Evolutionary conservation across 495 filamentous ascomycete genomes (phyloP), one percentile per base, ranked within the genome.

Genomic region (Penicillium chermesinum): DNA sequence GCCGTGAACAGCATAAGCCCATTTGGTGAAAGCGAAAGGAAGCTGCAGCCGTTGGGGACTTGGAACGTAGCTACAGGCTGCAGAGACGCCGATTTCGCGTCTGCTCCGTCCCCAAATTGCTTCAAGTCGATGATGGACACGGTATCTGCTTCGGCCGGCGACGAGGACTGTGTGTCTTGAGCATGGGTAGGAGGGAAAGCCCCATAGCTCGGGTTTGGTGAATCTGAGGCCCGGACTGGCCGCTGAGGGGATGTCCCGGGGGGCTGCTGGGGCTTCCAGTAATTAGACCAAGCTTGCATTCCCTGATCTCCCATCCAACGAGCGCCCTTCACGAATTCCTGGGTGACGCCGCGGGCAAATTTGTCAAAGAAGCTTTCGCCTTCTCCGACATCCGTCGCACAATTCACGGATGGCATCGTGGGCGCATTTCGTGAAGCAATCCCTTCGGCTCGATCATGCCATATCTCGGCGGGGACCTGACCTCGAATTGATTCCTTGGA

Each of bases 241-340:
- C 62, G 63, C n/a, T 57, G 63, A 10, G 58, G 42, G 12, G 52
- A 52, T 13, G 54, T 46, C 15, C 54, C 64, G 16, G 61, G 56
- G 12, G 59, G n/a, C 50, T 79, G 74, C 40, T 73, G 72, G 50
- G 82, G 84, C 46, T 85, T 87, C 86, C 88, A 93, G 65, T 97
- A 96, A 55, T 75, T 88, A 54, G 89, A 90, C 81, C 89, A 94
- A 0, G 84, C 85, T 55, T 94, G 89, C 52, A 85, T 75, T 4
- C 90, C 86, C 52, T 94, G 87, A 54, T 87, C 89, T 6, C 86
- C 86, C 61, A 93, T 82, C 85, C 87, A 95, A 50, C 82, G 85
- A 15, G 89, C 89, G 18, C 88, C 86, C 55, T 85, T 85, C 43
- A 98, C 85, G n/a, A 95, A 69, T 57, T 93, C 89, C 59, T 96